Conservation (phyloP, 2,329 filamentous ascomycete genomes). For the Fusarium aywerte region DNA sequence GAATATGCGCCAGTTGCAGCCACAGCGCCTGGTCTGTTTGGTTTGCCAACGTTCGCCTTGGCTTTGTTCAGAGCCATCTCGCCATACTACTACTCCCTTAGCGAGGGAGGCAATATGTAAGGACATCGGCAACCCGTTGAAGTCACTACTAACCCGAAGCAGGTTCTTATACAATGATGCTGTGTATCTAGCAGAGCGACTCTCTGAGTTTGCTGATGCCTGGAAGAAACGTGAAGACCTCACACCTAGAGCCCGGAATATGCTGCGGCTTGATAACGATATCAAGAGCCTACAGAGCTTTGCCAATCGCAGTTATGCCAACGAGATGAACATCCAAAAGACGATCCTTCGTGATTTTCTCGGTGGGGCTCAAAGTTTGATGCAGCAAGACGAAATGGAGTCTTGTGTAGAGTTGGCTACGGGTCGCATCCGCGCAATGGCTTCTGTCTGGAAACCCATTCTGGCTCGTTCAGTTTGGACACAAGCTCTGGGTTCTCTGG, state of each 20-base stretch:
- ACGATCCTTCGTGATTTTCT: conserved; percentile 70
- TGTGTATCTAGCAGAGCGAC: conserved; percentile 68
- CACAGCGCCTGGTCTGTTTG: conserved; percentile 76
- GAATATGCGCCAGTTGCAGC: conserved; percentile 69
- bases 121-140: conserved; percentile 31
- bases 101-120: conserved; percentile 72
- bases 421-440: conserved; percentile 63
- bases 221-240: conserved; percentile 68
- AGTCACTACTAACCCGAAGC: conserved; percentile 7
- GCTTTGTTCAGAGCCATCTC: conserved; percentile 85
- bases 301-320: conserved; percentile 69
- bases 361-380: conserved; percentile 68
- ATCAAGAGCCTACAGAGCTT: conserved; percentile 69
- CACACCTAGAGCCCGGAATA: conserved; percentile 59
- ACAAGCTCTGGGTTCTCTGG: conserved; percentile 70
- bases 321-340: conserved; percentile 70
- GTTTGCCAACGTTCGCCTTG: conserved; percentile 75
- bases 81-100: conserved; percentile 75
- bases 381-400: conserved; percentile 67
- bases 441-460: conserved; percentile 67
- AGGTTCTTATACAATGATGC: conserved; percentile 76
- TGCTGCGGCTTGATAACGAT: conserved; percentile 70
- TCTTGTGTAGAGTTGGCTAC: conserved; percentile 65
- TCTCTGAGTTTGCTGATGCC: conserved; percentile 59
- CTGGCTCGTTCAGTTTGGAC: conserved; percentile 70